These are phyloP conservation scores for Penicillium crustosum DNA, from an alignment of 2,329 filamentous ascomycete genomes.

Conservation along the genomic window DNA sequence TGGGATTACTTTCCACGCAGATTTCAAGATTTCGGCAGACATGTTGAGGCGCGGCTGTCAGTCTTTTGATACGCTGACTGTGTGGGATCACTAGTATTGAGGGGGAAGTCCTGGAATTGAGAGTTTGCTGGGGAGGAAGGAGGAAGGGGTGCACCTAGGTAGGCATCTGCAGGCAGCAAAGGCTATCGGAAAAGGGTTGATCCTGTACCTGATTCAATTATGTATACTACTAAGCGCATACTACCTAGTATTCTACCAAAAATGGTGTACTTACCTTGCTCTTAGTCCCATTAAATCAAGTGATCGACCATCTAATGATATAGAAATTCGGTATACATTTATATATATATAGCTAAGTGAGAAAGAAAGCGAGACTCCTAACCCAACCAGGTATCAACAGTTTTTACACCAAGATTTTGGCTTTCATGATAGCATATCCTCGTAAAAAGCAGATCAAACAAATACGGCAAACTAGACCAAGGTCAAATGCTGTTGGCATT, in stretches of 20 bases:
- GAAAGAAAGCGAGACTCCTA: constrained; percentile 4
- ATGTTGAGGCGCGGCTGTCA: too few species aligned
- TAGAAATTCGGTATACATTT: not conserved
- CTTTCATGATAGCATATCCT: constrained; percentile 25
- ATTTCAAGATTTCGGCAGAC: not conserved
- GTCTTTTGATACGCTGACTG: too few species aligned
- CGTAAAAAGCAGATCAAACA: constrained; percentile 15
- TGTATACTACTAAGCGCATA: not conserved
- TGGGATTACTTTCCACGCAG: constrained; percentile 24
- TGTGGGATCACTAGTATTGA: too few species aligned
- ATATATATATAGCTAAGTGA: constrained; percentile 9
- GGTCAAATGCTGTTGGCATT: constrained; percentile 30
- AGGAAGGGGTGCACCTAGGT: too few species aligned
- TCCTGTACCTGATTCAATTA: not conserved
- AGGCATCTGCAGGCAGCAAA: not conserved
- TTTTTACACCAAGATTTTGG: constrained; percentile 16
- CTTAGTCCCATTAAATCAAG: not conserved
- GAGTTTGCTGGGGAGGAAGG: too few species aligned
- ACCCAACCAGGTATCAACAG: constrained; percentile 19
- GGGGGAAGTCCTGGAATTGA: too few species aligned
- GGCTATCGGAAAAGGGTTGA: not conserved
- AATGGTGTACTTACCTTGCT: too few species aligned
- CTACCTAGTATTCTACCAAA: too few species aligned
- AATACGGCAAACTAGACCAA: not conserved
- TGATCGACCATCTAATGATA: not conserved